Base-by-base conservation (phyloP, 2,329 filamentous ascomycete genomes). In the Penicillium olsonii region DNA sequence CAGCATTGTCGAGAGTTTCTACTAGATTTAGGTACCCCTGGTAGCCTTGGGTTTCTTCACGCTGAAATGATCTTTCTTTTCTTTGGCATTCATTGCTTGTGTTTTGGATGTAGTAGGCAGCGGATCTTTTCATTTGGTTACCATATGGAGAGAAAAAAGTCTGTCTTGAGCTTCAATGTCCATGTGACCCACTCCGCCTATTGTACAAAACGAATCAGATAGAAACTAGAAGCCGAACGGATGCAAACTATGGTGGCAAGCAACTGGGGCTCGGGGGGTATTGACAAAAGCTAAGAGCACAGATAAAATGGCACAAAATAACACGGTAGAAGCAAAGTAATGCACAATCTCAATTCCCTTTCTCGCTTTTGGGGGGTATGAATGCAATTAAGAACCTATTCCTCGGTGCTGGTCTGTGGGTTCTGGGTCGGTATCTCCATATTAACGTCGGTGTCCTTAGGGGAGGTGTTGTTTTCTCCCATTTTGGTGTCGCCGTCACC, bases 1-100 rank as follows among this genome's bases (percentile, higher is more conserved):
- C 72, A 94, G 91, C 59, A 95, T 99, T 84, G 94, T 99, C 55
- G 94, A 99, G 80, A 95, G 90, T 65, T 99, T 97, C 78, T 99
- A 99, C 79, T 99, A 81, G 81, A 64, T 34, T 47, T 31, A 19
- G 42, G 39, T 47, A 24, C 24, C 31, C 24, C 22, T 39, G 43
- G 26, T 52, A 24, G 18, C 10, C 20, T 45, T 39, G 37, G 27
- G 38, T 40, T 42, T 45, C 19, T 48, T 50, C 45, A 45, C 37
- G 48, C 31, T 53, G 43, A 26, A 37, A 34, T 54, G 29, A 38
- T 45, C 12, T 44, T 48, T 53, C 55, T 29, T 51, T 34, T 44
- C 43, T 44, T 40, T 44, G 14, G 38, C 12, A n/a, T 40, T 38
- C 26, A n/a, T 41, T 18, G n/a, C 35, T 35, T 46, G 26, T 15